Evolutionary conservation across 2,329 filamentous ascomycete species (phyloP).

Genomic region (Penicillium rolfsii): DNA sequence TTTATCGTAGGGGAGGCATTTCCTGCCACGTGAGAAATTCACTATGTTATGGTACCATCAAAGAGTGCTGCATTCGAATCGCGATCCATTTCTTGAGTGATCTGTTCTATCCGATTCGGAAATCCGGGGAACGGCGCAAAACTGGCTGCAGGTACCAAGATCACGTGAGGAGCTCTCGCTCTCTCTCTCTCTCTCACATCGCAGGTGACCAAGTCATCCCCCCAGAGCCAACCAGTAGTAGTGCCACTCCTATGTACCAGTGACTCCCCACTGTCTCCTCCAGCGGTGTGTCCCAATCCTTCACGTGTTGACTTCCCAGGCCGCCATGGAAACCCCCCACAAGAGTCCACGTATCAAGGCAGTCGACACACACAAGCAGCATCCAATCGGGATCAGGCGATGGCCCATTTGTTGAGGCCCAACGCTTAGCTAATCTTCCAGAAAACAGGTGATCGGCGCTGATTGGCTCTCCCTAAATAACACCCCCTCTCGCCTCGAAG

Average conservation of each 20-base stretch:
- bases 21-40: not conserved
- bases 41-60: not conserved
- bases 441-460: not conserved
- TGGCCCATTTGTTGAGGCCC: constrained; percentile 19
- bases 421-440: constrained; percentile 18
- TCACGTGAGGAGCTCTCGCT: not conserved
- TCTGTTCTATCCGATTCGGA: not conserved
- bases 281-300: not conserved
- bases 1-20: not conserved
- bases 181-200: not conserved
- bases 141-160: constrained; percentile 10
- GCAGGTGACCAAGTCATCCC: not conserved
- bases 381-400: constrained; percentile 7
- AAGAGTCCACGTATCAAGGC: constrained; percentile 4
- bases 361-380: not conserved
- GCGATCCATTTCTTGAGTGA: not conserved
- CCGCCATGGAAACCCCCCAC: constrained; percentile 2
- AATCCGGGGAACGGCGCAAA: not conserved
- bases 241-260: not conserved
- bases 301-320: not conserved
- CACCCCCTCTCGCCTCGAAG: constrained; percentile 5
- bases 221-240: no score
- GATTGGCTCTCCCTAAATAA: constrained; percentile 7
- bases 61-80: not conserved
- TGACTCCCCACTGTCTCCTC: no score